A percentile compares a stretch with the other conserved stretches of the same genome.
Conservation (phyloP, 805 yeast genomes). For the Saccharomycopsis malanga region DNA sequence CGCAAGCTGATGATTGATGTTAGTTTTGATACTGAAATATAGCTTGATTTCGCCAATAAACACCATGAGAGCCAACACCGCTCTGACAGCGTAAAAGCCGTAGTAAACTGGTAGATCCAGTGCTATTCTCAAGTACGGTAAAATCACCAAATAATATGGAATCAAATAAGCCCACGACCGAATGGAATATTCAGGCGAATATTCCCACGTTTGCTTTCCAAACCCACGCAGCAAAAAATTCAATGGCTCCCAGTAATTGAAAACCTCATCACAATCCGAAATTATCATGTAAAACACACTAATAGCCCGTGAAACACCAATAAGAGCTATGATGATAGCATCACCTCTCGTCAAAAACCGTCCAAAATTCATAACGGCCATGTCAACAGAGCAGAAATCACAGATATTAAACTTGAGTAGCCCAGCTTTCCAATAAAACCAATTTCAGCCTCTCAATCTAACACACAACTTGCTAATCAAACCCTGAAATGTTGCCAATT, state of each 20-base stretch:
- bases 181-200: constrained; percentile 82
- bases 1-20: constrained; percentile 36
- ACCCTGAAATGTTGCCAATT: no score
- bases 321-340: background rate
- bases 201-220: constrained; percentile 96
- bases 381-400: no score
- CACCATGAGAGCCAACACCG: constrained; percentile 35
- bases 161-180: constrained; percentile 76
- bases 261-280: constrained; percentile 88
- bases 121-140: constrained; percentile 22
- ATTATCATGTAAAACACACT: constrained; percentile 54
- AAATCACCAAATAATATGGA: constrained; percentile 31
- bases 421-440: no score
- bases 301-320: background rate
- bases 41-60: constrained; percentile 48
- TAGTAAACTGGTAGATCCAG: constrained; percentile 23
- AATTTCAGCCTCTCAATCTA: no score
- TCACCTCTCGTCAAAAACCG: background rate
- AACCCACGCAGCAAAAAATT: constrained; percentile 70
- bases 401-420: no score
- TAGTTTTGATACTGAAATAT: constrained; percentile 33
- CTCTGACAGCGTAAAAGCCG: constrained; percentile 50
- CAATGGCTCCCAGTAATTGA: constrained; percentile 92
- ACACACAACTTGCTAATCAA: no score
- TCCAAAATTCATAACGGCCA: no score